A percentile compares a stretch with the other conserved stretches of the same genome.
phyloP scores from a whole-genome alignment of 805 yeast species.

The Saturnispora halmiae region DNA sequence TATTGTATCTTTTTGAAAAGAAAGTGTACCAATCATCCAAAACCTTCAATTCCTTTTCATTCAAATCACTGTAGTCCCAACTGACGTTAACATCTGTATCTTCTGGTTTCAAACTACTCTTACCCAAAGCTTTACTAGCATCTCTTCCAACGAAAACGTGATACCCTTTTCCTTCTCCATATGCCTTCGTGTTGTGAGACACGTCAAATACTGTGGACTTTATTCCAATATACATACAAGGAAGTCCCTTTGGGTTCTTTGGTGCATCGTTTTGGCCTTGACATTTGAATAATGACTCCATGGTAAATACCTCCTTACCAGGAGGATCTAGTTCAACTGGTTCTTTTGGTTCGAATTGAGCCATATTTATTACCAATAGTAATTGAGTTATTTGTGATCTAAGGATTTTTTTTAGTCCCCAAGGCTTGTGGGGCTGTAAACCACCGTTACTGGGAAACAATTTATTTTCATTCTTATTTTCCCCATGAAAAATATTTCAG shows the following conservation, averaged over 20 bases:
- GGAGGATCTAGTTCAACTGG: conserved; percentile 48
- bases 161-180: conserved; percentile 73
- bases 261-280: conserved; percentile 23
- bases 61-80: conserved; percentile 44
- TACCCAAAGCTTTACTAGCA: conserved; percentile 67
- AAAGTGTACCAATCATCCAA: conserved; percentile 67
- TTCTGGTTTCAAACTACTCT: conserved; percentile 48
- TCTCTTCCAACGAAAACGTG: conserved; percentile 68
- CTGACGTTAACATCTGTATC: conserved; percentile 37
- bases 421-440: background rate
- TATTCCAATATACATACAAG: conserved; percentile 56
- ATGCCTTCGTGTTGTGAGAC: conserved; percentile 50
- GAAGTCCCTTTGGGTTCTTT: conserved; percentile 7
- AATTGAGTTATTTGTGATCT: background rate
- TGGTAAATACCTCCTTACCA: conserved; percentile 33
- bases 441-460: no score
- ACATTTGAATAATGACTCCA: conserved; percentile 11
- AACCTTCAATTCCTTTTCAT: conserved; percentile 49
- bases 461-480: no score
- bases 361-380: background rate
- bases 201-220: conserved; percentile 77
- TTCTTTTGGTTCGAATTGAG: conserved; percentile 35
- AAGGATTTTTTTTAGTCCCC: no score
- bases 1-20: conserved; percentile 46
- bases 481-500: no score